Conservation (phyloP, 768 basidiomycete genomes). For the Coprinopsis strossmayeri region DNA sequence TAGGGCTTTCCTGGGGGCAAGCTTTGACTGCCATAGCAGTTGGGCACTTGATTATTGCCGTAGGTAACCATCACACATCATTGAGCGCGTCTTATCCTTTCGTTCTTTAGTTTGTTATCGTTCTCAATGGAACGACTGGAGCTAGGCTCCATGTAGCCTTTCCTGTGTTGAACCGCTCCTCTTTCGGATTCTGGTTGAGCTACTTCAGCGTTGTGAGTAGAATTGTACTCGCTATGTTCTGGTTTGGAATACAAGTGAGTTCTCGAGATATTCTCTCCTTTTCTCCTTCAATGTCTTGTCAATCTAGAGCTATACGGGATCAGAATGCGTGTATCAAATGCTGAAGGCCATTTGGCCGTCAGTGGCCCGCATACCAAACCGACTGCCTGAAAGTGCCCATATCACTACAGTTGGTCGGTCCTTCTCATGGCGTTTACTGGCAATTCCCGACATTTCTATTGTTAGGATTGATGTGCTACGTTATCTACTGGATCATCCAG, state of each 20-base stretch:
- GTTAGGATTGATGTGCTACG: conserved; percentile 66
- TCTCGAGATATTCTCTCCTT: no score
- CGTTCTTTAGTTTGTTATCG: conserved; percentile 39
- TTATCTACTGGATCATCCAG: conserved; percentile 74
- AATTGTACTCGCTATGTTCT: conserved; percentile 71
- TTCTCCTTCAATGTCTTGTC: neutral
- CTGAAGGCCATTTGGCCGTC: conserved; percentile 82
- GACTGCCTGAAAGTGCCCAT: conserved; percentile 45
- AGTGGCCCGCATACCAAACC: conserved; percentile 56
- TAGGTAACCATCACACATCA: conserved; percentile 16
- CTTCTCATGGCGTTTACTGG: neutral
- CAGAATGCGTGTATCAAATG: conserved; percentile 79
- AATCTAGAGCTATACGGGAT: conserved; percentile 46
- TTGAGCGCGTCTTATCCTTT: neutral
- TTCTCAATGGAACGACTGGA: conserved; percentile 73
- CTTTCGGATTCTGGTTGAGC: conserved; percentile 86
- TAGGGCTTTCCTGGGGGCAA: conserved; percentile 71
- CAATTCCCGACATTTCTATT: neutral
- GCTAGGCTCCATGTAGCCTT: conserved; percentile 75
- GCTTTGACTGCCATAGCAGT: conserved; percentile 64
- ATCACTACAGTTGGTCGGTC: conserved; percentile 57
- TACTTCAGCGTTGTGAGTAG: conserved; percentile 82
- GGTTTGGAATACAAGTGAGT: conserved; percentile 68
- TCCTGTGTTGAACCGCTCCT: conserved; percentile 72
- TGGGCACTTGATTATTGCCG: conserved; percentile 65